These are phyloP conservation scores for Boletus insuetus DNA, from an alignment of 768 basidiomycete species.

Conservation along the genomic window DNA sequence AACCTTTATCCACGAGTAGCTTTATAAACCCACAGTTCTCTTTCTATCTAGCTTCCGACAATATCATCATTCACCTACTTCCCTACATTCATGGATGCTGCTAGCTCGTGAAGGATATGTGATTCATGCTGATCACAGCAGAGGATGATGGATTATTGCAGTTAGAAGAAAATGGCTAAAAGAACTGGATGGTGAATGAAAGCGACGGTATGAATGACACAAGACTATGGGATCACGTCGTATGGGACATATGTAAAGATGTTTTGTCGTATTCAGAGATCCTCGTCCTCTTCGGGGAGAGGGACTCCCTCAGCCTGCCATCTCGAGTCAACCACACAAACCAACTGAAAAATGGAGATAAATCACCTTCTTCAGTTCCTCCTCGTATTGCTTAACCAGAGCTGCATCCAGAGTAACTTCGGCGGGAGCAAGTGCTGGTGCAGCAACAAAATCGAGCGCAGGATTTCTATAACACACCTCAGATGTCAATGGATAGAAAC, in stretches of 20 bases:
- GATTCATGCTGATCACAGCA: slow-evolving; percentile 26
- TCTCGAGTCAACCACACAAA: slow-evolving; percentile 9
- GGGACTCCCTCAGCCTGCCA: slow-evolving; percentile 82
- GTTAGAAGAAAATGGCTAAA: slow-evolving; percentile 22
- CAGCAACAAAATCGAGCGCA: slow-evolving; percentile 91
- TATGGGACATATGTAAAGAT: slow-evolving; percentile 19
- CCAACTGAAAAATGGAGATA: neutral
- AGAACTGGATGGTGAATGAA: slow-evolving; percentile 18
- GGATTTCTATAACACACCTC: slow-evolving; percentile 58
- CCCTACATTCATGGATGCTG: slow-evolving; percentile 1
- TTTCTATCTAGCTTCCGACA: neutral
- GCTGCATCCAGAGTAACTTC: slow-evolving; percentile 80
- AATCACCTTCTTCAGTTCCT: slow-evolving; percentile 68
- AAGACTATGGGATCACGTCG: slow-evolving; percentile 21
- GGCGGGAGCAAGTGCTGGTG: slow-evolving; percentile 92
- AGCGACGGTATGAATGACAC: slow-evolving; percentile 18
- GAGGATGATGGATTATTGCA: slow-evolving; percentile 24
- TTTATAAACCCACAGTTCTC: neutral
- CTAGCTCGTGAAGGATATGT: slow-evolving; percentile 6
- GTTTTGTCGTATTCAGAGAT: slow-evolving; percentile 48
- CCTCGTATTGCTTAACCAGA: slow-evolving; percentile 78
- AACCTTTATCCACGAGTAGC: neutral
- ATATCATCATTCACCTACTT: slow-evolving; percentile 1
- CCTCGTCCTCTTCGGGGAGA: slow-evolving; percentile 97
- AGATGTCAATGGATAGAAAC: neutral